phyloP scores from a whole-genome alignment of 208 protist species.

The Leishmania mexicana region DNA sequence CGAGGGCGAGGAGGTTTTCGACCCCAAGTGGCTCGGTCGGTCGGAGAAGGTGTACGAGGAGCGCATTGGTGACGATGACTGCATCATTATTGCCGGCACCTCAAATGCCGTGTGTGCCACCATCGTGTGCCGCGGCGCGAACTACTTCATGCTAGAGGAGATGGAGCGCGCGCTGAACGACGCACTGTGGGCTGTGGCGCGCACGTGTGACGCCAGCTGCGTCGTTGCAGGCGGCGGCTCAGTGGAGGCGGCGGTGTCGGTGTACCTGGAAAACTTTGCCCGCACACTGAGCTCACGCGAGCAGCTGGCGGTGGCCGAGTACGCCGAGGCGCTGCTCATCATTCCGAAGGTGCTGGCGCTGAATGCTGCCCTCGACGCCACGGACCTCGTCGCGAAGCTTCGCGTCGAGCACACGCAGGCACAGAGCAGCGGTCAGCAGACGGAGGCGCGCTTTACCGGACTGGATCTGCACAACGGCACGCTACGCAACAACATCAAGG shows the following conservation, averaged over 20 bases:
- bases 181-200: conserved; percentile 98
- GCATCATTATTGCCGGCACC: conserved; percentile 94
- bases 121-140: conserved; percentile 99
- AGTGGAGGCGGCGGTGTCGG: conserved; percentile 98
- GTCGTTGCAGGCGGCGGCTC: conserved; percentile 99
- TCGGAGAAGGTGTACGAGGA: conserved; percentile 97
- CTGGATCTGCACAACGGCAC: conserved; percentile 96
- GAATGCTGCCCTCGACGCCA: conserved; percentile 99
- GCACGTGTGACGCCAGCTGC: conserved; percentile 96
- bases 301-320: conserved; percentile 99
- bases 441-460: conserved; percentile 78
- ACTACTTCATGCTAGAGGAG: conserved; percentile 97
- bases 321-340: conserved; percentile 98
- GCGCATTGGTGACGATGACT: conserved; percentile 97
- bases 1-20: conserved; percentile 98
- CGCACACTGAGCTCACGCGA: conserved; percentile 96
- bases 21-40: conserved; percentile 92
- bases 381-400: conserved; percentile 98
- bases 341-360: conserved; percentile 99
- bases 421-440: conserved; percentile 45
- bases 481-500: conserved; percentile 96
- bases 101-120: conserved; percentile 88
- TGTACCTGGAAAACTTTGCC: conserved; percentile 99
- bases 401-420: conserved; percentile 95
- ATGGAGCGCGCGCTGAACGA: conserved; percentile 99